Percentiles rank a stretch among this genome's conserved stretches.
These are phyloP conservation scores for Cladosporium cucumerinum DNA, from an alignment of 2,329 filamentous ascomycete genomes.

Conservation along the genomic window DNA sequence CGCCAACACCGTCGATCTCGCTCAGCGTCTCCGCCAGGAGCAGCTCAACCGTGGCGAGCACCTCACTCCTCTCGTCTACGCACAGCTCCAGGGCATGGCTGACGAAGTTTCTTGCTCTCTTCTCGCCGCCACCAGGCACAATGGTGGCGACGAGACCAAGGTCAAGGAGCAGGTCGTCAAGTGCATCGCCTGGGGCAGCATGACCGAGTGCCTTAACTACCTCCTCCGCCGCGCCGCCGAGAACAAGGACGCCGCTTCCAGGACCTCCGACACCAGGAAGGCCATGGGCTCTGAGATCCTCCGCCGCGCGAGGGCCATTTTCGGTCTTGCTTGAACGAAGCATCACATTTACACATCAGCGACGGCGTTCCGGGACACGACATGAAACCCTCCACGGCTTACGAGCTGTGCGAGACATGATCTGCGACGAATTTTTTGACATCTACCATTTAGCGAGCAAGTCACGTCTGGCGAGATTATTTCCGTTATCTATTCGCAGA, in stretches of 20 bases:
- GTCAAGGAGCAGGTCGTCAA: constrained; percentile 51
- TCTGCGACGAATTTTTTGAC: constrained; percentile 12
- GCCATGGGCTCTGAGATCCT: constrained; percentile 50
- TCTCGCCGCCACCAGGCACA: constrained; percentile 44
- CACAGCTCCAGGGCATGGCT: constrained; percentile 92
- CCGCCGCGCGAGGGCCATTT: constrained; percentile 35
- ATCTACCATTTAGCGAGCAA: constrained; percentile 13
- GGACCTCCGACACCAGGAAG: constrained; percentile 51
- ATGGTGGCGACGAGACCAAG: constrained; percentile 33
- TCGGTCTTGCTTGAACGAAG: constrained; percentile 17
- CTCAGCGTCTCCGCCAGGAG: constrained; percentile 48
- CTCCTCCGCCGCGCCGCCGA: constrained; percentile 56
- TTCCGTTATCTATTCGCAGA: neutral
- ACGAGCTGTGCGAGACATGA: constrained; percentile 6
- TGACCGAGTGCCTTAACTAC: constrained; percentile 77
- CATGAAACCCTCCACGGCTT: constrained; percentile 2
- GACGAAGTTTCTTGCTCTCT: constrained; percentile 74
- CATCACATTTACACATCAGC: neutral
- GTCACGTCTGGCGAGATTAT: constrained; percentile 3
- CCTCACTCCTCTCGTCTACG: constrained; percentile 57
- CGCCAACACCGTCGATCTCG: constrained; percentile 61
- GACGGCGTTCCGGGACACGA: constrained; percentile 6
- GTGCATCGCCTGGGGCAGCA: constrained; percentile 55
- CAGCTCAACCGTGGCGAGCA: constrained; percentile 41
- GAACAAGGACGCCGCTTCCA: constrained; percentile 58